Conservation (phyloP, 116 monocot genomes). For the Phalaenopsis hybrid region DNA sequence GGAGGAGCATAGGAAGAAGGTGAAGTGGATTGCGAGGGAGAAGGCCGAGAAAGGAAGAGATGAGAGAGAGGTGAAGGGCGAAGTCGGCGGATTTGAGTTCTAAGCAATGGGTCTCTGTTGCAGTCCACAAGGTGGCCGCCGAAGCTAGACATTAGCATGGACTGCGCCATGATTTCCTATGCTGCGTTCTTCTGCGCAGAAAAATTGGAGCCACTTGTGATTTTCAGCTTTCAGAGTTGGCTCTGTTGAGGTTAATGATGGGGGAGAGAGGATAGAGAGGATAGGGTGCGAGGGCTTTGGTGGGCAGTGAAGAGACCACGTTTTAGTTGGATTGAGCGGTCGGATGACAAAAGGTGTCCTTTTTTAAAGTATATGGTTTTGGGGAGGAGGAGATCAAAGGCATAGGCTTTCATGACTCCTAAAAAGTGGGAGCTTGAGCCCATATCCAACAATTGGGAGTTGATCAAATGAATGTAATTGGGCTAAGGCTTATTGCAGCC, state of each 20-base stretch:
- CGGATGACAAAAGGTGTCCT: too few relatives aligned
- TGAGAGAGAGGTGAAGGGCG: slow-evolving; percentile 36
- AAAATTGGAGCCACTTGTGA: not conserved
- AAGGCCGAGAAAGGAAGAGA: slow-evolving; percentile 14
- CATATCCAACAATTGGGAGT: not conserved
- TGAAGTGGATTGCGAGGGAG: slow-evolving; percentile 1
- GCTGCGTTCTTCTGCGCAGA: not conserved
- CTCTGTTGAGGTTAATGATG: not conserved
- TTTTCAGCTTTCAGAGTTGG: not conserved
- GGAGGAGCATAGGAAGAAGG: slow-evolving; percentile 20
- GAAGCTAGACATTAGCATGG: slow-evolving; percentile 64
- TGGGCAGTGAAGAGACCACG: slow-evolving; percentile 37
- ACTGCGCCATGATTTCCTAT: slow-evolving; percentile 52
- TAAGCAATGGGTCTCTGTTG: slow-evolving; percentile 30
- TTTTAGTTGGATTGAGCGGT: not conserved
- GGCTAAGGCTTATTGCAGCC: too few relatives aligned
- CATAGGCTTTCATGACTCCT: not conserved
- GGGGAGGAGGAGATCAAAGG: too few relatives aligned
- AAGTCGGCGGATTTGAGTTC: slow-evolving; percentile 13
- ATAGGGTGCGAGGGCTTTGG: slow-evolving; percentile 18
- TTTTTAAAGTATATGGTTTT: too few relatives aligned
- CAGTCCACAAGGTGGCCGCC: slow-evolving; percentile 21
- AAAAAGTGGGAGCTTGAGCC: not conserved
- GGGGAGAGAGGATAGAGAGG: not conserved
- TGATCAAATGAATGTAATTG: too few relatives aligned